Base-by-base conservation (phyloP, 2,329 filamentous ascomycete genomes). In the Apiospora pterosperma region DNA sequence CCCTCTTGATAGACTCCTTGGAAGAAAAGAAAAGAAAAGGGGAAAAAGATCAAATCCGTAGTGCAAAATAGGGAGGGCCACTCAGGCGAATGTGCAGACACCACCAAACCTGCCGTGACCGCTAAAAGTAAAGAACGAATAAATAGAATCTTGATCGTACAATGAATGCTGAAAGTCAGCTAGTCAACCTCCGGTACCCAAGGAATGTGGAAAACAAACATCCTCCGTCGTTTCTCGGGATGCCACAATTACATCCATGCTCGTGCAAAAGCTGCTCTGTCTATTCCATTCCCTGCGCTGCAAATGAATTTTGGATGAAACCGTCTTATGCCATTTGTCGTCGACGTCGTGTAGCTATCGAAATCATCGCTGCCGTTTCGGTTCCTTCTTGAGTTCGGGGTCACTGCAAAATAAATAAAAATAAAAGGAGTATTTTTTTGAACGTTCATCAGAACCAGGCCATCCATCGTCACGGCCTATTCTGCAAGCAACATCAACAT, bases 301-400 rank as follows among this genome's bases (percentile, higher is more conserved):
- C 63, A 69, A 68, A 69, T 70, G 64, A 69, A 69, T 62, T 74
- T 73, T 74, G 74, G 64, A 61, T 71, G 63, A 65, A 71, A 68
- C 68, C 62, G 65, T 74, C 70, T 73, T 70, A 73, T 75, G 70
- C 72, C 71, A 68, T 73, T 68, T 55, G 67, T 75, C 70, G 66
- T 73, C 72, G 68, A 71, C 59, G 68, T 75, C 71, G 67, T 74
- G 64, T 61, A 42, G 59, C 65, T 61, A 65, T 25, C 63, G 63
- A 64, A 67, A 63, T 62, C 64, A 68, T 63, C 63, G 55, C 41
- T 61, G 34, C 62, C 65, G 55, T 59, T 65, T 62, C 69, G 63
- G 42, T 64, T 69, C 69, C 65, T 59, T 72, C 67, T 69, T 70
- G 39, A 63, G 68, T 62, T 69, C 67, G 69, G 59, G 65, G 66